Evolutionary conservation across 352 stramenopile genomes (phyloP).

Genomic region (Pythium periplocum): DNA sequence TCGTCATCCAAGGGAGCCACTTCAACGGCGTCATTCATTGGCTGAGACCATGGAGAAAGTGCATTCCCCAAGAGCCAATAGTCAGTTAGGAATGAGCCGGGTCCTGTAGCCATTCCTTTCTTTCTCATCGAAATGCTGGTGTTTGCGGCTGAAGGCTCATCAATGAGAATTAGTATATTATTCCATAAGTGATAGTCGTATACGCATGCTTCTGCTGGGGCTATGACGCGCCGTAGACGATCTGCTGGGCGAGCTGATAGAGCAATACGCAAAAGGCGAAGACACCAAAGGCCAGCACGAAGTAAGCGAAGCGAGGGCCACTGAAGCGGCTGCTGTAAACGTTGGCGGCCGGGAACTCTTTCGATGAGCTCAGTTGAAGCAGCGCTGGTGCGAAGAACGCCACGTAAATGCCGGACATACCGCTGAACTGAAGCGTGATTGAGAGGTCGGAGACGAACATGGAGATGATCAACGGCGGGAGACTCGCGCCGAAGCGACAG

Average conservation of each 20-base stretch:
- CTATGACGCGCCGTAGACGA: slow-evolving; percentile 7
- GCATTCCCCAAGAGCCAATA: no score
- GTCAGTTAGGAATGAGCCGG: no score
- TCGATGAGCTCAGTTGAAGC: slow-evolving; percentile 49
- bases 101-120: no score
- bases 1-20: no score
- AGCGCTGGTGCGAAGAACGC: slow-evolving; percentile 76
- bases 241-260: slow-evolving; percentile 51
- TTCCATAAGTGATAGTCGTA: no score
- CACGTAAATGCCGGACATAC: slow-evolving; percentile 73
- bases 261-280: slow-evolving; percentile 56
- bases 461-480: slow-evolving; percentile 76
- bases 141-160: no score
- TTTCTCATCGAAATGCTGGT: no score
- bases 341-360: slow-evolving; percentile 39
- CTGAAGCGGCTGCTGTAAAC: slow-evolving; percentile 72
- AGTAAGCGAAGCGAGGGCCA: slow-evolving; percentile 41
- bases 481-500: slow-evolving; percentile 68
- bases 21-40: no score
- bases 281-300: slow-evolving; percentile 57
- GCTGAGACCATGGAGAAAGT: no score
- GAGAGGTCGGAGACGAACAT: slow-evolving; percentile 82
- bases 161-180: no score
- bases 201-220: no score
- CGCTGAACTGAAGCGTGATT: slow-evolving; percentile 84